A percentile compares a stretch with the other conserved stretches of the same genome.
These are phyloP conservation scores for Selaginella moellendorffii DNA, from an alignment of 75 land plant genomes.

Conservation along the genomic window DNA sequence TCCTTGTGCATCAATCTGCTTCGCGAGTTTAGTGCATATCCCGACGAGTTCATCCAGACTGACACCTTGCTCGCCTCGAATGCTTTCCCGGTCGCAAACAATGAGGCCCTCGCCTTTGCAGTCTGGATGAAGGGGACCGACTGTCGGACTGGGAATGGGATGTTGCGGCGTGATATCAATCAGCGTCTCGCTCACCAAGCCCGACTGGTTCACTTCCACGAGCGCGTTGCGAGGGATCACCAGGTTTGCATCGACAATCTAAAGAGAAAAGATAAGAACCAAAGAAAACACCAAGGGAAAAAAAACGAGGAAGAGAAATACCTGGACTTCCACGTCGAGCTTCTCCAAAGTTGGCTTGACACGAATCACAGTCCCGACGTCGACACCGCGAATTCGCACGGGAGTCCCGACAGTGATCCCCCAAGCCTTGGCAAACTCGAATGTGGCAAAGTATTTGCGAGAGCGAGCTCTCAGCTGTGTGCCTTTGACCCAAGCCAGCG, in stretches of 20 bases:
- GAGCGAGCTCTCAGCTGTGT: constrained; percentile 55
- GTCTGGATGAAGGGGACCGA: constrained; percentile 57
- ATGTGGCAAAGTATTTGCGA: constrained; percentile 51
- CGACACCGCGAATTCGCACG: constrained; percentile 84
- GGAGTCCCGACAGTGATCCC: constrained; percentile 89
- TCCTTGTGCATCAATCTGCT: constrained; percentile 62
- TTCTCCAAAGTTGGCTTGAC: constrained; percentile 66
- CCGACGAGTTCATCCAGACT: constrained; percentile 87
- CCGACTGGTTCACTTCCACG: constrained; percentile 93
- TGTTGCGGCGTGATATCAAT: constrained; percentile 76
- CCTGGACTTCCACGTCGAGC: constrained; percentile 83
- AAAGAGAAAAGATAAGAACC: too few species aligned
- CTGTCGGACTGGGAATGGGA: constrained; percentile 60
- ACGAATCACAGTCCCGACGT: constrained; percentile 63
- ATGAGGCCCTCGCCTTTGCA: constrained; percentile 75
- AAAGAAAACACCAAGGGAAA: background rate
- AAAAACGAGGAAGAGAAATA: constrained; percentile 11
- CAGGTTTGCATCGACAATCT: constrained; percentile 69
- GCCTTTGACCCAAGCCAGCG: constrained; percentile 74
- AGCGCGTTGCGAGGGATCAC: constrained; percentile 80
- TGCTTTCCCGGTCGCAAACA: constrained; percentile 75
- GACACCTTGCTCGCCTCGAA: constrained; percentile 67
- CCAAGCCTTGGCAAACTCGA: constrained; percentile 84
- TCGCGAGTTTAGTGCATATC: constrained; percentile 64
- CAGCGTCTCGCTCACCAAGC: constrained; percentile 85